These are phyloP conservation scores for Phytophthora citrophthora DNA, from an alignment of 352 stramenopile species.

Conservation along the genomic window DNA sequence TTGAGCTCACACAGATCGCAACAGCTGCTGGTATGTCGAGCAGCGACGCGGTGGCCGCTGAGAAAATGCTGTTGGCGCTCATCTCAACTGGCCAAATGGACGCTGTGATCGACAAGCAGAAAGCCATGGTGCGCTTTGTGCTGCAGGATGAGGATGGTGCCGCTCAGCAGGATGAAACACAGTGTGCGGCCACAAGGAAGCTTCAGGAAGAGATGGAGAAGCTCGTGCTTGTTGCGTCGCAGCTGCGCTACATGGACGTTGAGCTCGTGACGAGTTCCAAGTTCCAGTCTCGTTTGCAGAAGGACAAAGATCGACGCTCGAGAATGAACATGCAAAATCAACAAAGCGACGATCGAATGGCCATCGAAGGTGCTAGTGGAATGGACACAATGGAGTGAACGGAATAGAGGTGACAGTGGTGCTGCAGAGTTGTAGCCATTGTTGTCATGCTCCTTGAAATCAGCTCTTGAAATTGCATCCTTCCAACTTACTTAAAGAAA, in stretches of 20 bases:
- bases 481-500: too few species aligned
- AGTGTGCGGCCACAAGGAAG: conserved; percentile 52
- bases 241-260: conserved; percentile 79
- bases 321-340: conserved; percentile 52
- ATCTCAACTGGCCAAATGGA: conserved; percentile 62
- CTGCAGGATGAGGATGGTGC: conserved; percentile 57
- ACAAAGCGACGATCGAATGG: conserved; percentile 49
- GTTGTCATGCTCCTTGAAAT: too few species aligned
- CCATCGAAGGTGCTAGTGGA: conserved; percentile 42
- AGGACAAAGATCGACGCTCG: conserved; percentile 79
- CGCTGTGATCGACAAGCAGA: conserved; percentile 79
- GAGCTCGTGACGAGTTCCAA: conserved; percentile 83
- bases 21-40: conserved; percentile 50
- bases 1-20: conserved; percentile 69
- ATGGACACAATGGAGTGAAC: conserved; percentile 68
- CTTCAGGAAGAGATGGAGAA: conserved; percentile 82
- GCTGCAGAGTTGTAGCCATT: too few species aligned
- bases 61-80: conserved; percentile 72
- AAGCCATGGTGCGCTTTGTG: conserved; percentile 81
- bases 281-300: conserved; percentile 76
- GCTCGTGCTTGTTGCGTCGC: conserved; percentile 67
- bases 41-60: conserved; percentile 40
- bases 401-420: conserved; percentile 2
- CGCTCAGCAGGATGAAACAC: conserved; percentile 34
- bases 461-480: too few species aligned